phyloP scores from a whole-genome alignment of 176 grass and related monocot species.

The Olyra latifolia region DNA sequence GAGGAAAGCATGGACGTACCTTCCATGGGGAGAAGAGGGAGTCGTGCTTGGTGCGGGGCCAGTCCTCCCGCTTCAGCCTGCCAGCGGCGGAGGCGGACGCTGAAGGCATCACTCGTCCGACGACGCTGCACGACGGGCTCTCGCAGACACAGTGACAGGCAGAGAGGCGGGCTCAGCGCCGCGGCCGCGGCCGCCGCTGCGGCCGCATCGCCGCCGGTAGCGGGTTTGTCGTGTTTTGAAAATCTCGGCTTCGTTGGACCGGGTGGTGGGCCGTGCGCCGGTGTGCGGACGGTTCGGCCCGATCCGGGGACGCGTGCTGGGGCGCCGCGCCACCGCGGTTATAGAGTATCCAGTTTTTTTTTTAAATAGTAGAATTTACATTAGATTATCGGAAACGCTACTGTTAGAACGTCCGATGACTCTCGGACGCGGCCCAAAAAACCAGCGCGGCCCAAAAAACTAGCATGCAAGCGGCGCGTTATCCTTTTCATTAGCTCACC shows the following conservation, averaged over 20 bases:
- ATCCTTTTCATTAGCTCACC: no score
- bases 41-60: constrained; percentile 74
- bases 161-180: constrained; percentile 27
- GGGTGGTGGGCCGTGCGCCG: not conserved
- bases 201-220: constrained; percentile 32
- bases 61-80: constrained; percentile 77
- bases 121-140: not conserved
- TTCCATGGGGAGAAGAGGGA: constrained; percentile 90
- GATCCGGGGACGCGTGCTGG: no score
- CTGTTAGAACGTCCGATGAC: no score
- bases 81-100: not conserved
- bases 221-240: constrained; percentile 32
- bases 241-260: constrained; percentile 7
- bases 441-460: no score
- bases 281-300: not conserved
- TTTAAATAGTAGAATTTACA: no score
- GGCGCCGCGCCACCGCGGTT: no score
- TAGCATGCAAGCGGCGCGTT: no score
- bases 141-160: not conserved
- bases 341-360: no score
- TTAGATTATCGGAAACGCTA: no score
- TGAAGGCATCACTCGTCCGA: constrained; percentile 31
- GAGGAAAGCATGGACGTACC: constrained; percentile 13
- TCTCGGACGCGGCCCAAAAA: no score
- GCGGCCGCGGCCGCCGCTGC: constrained; percentile 19